phyloP scores from a whole-genome alignment of 108 stramenopile species.

The Fistulifera pelliculosa region DNA sequence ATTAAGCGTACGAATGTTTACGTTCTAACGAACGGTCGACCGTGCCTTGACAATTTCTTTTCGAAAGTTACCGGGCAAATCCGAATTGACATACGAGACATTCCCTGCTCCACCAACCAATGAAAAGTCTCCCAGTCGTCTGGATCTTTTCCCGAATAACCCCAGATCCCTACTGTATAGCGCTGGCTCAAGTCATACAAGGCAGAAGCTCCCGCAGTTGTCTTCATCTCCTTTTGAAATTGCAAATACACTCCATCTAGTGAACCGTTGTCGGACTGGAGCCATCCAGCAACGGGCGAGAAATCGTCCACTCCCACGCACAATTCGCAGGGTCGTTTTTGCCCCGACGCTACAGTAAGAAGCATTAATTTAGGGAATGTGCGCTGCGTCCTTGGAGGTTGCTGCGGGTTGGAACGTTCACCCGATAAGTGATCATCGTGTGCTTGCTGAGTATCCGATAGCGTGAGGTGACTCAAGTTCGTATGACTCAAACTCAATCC shows the following conservation, averaged over 20 bases:
- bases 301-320: slow-evolving; percentile 38
- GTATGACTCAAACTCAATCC: slow-evolving; percentile 18
- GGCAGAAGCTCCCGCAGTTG: slow-evolving; percentile 29
- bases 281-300: slow-evolving; percentile 42
- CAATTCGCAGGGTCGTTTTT: slow-evolving; percentile 35
- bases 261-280: slow-evolving; percentile 28
- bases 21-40: not conserved
- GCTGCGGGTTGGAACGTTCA: not conserved
- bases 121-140: slow-evolving; percentile 49
- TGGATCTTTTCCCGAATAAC: slow-evolving; percentile 43
- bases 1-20: too few species aligned
- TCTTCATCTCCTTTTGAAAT: slow-evolving; percentile 54
- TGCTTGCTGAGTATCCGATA: not conserved
- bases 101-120: slow-evolving; percentile 43
- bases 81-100: slow-evolving; percentile 67
- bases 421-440: not conserved
- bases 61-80: slow-evolving; percentile 51
- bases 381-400: not conserved
- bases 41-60: slow-evolving; percentile 14
- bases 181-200: slow-evolving; percentile 29
- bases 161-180: slow-evolving; percentile 56
- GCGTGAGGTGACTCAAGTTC: slow-evolving; percentile 2
- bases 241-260: slow-evolving; percentile 73
- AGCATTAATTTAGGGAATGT: slow-evolving; percentile 41
- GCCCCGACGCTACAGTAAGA: slow-evolving; percentile 43